Percentiles rank a stretch among this genome's conserved stretches.
These are phyloP conservation scores for Leishmania amazonensis DNA, from an alignment of 208 protist genomes.

Conservation along the genomic window DNA sequence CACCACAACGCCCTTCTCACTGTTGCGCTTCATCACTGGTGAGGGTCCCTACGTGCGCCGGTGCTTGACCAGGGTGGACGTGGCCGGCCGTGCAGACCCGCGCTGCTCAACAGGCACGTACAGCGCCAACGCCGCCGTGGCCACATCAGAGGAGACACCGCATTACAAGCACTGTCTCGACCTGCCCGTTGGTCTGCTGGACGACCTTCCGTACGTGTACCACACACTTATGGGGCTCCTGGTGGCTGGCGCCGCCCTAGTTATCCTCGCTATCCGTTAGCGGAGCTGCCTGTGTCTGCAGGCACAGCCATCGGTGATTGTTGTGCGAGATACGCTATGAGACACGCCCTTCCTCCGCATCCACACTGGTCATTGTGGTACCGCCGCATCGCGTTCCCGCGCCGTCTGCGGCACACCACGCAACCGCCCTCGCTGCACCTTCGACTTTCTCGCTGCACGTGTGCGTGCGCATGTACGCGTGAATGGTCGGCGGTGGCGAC, in stretches of 20 bases:
- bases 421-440: background rate
- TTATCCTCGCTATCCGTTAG: conserved; percentile 35
- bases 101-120: conserved; percentile 15
- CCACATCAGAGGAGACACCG: background rate
- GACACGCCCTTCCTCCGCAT: background rate
- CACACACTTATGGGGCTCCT: conserved; percentile 52
- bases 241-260: conserved; percentile 44
- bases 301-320: background rate
- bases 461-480: background rate
- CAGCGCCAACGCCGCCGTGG: conserved; percentile 4
- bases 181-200: conserved; percentile 64
- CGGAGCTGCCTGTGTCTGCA: background rate
- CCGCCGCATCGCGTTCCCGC: background rate
- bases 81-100: conserved; percentile 22
- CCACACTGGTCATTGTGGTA: background rate
- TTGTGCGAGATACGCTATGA: background rate
- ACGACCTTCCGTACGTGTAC: conserved; percentile 66
- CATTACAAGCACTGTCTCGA: conserved; percentile 32
- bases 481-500: background rate
- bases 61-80: conserved; percentile 43
- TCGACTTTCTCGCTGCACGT: background rate
- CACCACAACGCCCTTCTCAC: conserved; percentile 37
- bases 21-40: conserved; percentile 41
- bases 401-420: background rate
- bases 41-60: conserved; percentile 47